Base-by-base conservation (phyloP, 805 yeast genomes). In the Saccharomycopsis schoenii region DNA sequence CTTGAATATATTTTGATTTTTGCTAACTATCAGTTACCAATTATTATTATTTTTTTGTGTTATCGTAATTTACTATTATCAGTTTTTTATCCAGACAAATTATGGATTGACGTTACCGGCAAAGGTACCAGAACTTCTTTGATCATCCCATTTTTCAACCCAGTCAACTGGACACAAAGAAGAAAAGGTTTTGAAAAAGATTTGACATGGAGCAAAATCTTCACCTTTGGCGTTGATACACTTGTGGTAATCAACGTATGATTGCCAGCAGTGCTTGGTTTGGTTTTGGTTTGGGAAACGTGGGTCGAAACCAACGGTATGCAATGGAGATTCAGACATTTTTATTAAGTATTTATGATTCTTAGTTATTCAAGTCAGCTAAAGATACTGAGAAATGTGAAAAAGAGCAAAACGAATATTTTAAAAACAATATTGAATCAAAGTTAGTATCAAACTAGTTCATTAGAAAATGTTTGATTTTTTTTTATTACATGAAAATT, bases 241-340 rank as follows among this genome's bases (percentile, higher is more conserved):
- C 77, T 91, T 92, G 86, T 88, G 94, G 85, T 93, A 94, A 78
- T 94, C 99, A 71, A 94, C 90, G 80, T 93, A 94, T 69, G 93
- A 83, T 80, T 93, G 97, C 85, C 93, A 96, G 82, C 98, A 94
- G 82, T 93, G 97, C 80, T 88, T 91, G 71, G 97, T 89, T 79
- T 93, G 99, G 85, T 93, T 93, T 77, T 85, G 92, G 81, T 90
- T 84, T 68, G 99, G 98, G 85, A 92, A 92, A 77, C 97, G 86
- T 71, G 96, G 87, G 76, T 89, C 96, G 79, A 88, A 88, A 64
- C 87, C 88, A 71, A 83, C 85, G 62, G 87, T 84, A 69, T 77
- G 81, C 68, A 83, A 73, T 68, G 81, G 80, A 68, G 77, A 70
- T 62, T 73, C 77, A 62, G 76, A 68, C 77, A 74, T 75, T 56